Conservation (phyloP, 1,139 yeast genomes). For the Magnusiomyces suaveolens region DNA sequence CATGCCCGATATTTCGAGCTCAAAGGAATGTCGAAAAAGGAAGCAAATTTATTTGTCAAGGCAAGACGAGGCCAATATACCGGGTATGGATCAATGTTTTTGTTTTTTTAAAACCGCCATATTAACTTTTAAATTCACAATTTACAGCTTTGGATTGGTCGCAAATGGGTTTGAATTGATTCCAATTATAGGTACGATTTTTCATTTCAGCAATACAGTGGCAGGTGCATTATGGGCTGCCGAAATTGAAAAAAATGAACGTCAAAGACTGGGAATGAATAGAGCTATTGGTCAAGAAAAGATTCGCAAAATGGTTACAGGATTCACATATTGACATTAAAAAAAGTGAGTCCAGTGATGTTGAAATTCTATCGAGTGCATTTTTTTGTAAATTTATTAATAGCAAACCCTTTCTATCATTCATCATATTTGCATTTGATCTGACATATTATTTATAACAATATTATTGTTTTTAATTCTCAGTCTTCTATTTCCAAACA, state of each 20-base stretch:
- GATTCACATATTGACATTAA: conserved; percentile 2
- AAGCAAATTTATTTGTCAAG: conserved; percentile 27
- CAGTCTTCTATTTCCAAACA: too few species aligned
- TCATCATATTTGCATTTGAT: too few species aligned
- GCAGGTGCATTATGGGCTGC: conserved; percentile 70
- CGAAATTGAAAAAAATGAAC: conserved; percentile 21
- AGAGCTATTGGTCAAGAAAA: conserved; percentile 11
- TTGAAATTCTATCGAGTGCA: too few species aligned
- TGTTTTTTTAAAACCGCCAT: conserved; percentile 2
- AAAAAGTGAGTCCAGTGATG: too few species aligned
- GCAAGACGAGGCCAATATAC: conserved; percentile 30
- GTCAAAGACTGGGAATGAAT: conserved; percentile 10
- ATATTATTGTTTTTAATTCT: too few species aligned
- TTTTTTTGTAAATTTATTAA: too few species aligned
- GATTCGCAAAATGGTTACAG: conserved; percentile 8
- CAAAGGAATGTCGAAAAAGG: conserved; percentile 44
- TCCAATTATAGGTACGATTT: conserved; percentile 52
- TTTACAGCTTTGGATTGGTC: conserved; percentile 44
- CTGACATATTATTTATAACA: too few species aligned
- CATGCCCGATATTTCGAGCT: conserved; percentile 54
- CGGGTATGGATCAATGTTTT: conserved; percentile 17
- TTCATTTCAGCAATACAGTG: conserved; percentile 54
- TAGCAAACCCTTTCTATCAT: too few species aligned
- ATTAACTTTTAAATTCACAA: neutral
- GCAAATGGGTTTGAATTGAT: conserved; percentile 50